phyloP scores from a whole-genome alignment of 768 basidiomycete species.

The Suillus luteus region DNA sequence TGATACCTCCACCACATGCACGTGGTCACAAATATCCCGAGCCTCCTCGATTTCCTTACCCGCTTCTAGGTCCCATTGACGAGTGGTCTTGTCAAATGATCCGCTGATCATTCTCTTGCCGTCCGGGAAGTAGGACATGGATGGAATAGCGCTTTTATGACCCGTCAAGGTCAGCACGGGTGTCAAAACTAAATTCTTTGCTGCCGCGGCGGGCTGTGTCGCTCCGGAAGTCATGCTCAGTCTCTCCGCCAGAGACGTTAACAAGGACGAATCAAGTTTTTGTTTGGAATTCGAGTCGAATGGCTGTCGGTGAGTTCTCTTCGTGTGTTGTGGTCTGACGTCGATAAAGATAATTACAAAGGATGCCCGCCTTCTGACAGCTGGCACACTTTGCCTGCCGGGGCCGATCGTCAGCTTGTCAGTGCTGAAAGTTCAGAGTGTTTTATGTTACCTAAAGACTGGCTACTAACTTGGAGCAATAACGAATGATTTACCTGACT shows the following conservation, averaged over 20 bases:
- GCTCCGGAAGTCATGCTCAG: no score
- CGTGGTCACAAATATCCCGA: neutral
- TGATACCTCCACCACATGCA: neutral
- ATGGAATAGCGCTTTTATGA: neutral
- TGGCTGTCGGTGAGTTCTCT: neutral
- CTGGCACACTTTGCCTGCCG: neutral
- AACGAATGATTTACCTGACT: no score
- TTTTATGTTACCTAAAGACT: no score
- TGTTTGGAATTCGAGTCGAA: neutral
- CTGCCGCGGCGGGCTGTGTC: no score
- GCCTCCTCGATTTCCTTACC: neutral
- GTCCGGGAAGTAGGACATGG: neutral
- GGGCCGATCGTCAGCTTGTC: no score
- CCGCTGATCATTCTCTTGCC: neutral
- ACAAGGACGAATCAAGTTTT: no score
- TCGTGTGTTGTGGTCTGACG: neutral
- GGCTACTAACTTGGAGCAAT: no score
- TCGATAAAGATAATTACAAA: neutral
- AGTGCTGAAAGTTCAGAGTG: no score
- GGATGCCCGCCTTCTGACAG: neutral
- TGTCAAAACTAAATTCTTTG: no score
- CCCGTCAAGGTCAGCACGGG: neutral
- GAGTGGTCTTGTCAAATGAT: neutral
- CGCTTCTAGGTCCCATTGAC: neutral
- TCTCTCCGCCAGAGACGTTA: neutral